Evolutionary conservation across 257 asterid species (phyloP).

Genomic region (Lycium barbarum): DNA sequence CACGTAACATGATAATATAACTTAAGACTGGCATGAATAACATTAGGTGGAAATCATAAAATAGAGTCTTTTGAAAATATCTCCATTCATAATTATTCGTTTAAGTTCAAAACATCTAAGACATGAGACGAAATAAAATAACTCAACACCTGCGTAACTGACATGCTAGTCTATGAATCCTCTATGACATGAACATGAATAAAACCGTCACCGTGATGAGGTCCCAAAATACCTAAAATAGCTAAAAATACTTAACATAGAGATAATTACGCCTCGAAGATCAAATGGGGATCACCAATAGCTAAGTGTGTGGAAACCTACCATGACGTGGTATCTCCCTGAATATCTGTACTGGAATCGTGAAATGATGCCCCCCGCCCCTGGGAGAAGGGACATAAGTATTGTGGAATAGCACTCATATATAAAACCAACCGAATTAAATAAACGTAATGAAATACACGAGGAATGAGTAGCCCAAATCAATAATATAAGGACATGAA

Average conservation of each 20-base stretch:
- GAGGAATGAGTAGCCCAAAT: too few relatives aligned
- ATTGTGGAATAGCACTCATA: too few relatives aligned
- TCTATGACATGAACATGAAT: neutral
- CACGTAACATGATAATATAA: neutral
- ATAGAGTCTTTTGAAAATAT: neutral
- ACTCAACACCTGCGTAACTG: neutral
- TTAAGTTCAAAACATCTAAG: neutral
- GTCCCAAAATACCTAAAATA: neutral
- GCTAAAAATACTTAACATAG: neutral
- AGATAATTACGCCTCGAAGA: neutral
- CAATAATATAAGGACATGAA: too few relatives aligned
- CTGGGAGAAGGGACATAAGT: neutral
- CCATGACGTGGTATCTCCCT: neutral
- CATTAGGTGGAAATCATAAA: neutral
- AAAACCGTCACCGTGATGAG: neutral
- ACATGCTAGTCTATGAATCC: neutral
- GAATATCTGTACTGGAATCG: neutral
- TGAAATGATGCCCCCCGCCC: neutral
- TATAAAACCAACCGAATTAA: too few relatives aligned
- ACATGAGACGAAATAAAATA: neutral
- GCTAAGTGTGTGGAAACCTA: neutral
- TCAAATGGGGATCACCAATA: neutral
- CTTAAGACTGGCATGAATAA: neutral
- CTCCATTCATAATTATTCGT: neutral
- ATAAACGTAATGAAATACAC: too few relatives aligned